Base-by-base conservation (phyloP, 768 basidiomycete species). In the Termitomyces titanicus region DNA sequence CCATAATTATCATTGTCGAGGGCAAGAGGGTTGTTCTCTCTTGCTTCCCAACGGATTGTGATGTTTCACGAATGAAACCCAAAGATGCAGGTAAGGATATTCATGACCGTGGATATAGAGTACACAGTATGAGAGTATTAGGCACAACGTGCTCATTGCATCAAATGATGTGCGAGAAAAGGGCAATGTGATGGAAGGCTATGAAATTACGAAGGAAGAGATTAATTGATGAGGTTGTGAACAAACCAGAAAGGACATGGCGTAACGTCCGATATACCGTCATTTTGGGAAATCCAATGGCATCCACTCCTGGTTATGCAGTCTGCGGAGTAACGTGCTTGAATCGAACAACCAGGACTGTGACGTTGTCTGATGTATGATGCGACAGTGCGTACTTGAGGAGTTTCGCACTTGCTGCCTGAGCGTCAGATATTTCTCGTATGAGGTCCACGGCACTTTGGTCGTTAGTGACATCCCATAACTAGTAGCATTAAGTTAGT, bases 401-500 rank as follows among this genome's bases (percentile, higher is more conserved):
- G 55, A 91, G 76, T 54, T 74, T 79, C 45, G 82, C 73, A 62
- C 86, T 89, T 5, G 96, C 96, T 59, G 81, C 78, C 67, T 97
- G 94, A 10, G 97, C 85, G 68, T 97, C 89, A 24, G 75, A 66
- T 34, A 85, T 72, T 34, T 81, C 75, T 47, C 85, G 84, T 50
- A 97, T 82, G 49, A 96, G 81, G 53, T 98, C 90, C 34, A 96
- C 85, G 3, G 95, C 95, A 38, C 79, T 81, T 69, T 98, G 94
- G 70, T 99, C 97, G 39, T 84, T 85, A 37, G 87, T 82, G 17
- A 99, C 92, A 70, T 99, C 97, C 97, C 97, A 99, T 1, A 99
- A 80, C 96, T 98, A 37, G 46, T 54, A 39, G 17, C 47, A 52
- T 22, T 43, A 12, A 15, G 56, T 66, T 29, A 65, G 58, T 29